Conservation (phyloP, 208 protist genomes). For the Crithidia bombi region DNA sequence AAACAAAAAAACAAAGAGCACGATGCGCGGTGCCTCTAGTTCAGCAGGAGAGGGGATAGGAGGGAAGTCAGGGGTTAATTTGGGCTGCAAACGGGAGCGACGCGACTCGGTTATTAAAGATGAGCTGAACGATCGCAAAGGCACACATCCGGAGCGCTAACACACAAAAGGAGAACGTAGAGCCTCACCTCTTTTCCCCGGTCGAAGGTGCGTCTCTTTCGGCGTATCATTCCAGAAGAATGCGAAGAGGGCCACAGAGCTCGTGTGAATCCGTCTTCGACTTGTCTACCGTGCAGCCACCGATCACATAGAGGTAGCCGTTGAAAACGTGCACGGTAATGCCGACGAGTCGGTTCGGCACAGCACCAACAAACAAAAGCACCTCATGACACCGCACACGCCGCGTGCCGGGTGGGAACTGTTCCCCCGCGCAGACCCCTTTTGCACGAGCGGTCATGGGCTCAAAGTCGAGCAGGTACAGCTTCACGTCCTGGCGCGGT, state of each 20-base stretch:
- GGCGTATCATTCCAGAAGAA: constrained; percentile 27
- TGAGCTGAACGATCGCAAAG: too few species aligned
- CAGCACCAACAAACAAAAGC: constrained; percentile 39
- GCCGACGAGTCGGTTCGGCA: constrained; percentile 44
- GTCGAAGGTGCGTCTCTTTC: too few species aligned
- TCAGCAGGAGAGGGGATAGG: too few species aligned
- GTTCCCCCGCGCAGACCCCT: constrained; percentile 22
- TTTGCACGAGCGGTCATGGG: background rate
- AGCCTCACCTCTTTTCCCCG: too few species aligned
- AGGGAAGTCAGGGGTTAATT: too few species aligned
- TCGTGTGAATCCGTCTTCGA: constrained; percentile 29
- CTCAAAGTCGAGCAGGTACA: constrained; percentile 48
- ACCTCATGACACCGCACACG: constrained; percentile 47
- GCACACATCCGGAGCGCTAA: too few species aligned
- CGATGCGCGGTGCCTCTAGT: too few species aligned
- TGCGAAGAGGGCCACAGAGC: constrained; percentile 31
- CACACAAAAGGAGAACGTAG: too few species aligned
- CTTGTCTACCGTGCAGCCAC: constrained; percentile 28
- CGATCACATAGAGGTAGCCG: constrained; percentile 63
- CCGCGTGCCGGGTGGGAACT: constrained; percentile 29
- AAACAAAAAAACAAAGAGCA: too few species aligned
- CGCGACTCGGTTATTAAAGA: too few species aligned
- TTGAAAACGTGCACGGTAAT: constrained; percentile 46
- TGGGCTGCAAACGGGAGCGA: too few species aligned
- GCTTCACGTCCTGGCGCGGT: constrained; percentile 35